A percentile compares a stretch with the other conserved stretches of the same genome.
Conservation (phyloP, 192 early-diverging fungal genomes). For the Backusella westeae region DNA sequence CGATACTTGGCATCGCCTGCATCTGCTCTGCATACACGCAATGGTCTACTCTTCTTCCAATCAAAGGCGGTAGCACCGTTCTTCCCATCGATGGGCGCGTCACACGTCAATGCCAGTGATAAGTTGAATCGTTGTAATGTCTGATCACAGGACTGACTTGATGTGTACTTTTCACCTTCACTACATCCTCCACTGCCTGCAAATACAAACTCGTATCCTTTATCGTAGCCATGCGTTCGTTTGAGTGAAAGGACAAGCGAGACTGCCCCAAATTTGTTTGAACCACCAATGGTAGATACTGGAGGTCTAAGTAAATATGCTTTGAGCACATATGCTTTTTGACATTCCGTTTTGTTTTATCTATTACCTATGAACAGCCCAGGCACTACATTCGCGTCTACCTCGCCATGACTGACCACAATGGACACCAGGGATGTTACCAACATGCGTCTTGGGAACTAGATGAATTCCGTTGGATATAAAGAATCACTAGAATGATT, state of each 20-base stretch:
- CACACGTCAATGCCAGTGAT: conserved; percentile 57
- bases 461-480: neutral
- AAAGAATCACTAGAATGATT: neutral
- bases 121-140: conserved; percentile 56
- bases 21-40: conserved; percentile 57
- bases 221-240: conserved; percentile 53
- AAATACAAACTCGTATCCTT: conserved; percentile 64
- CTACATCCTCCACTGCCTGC: conserved; percentile 65
- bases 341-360: neutral
- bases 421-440: conserved; percentile 57
- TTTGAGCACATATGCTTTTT: neutral
- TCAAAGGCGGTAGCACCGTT: conserved; percentile 44
- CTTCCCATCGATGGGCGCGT: conserved; percentile 40
- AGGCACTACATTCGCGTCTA: conserved; percentile 44
- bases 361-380: conserved; percentile 50
- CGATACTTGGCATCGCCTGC: conserved; percentile 50
- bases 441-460: conserved; percentile 45
- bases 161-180: conserved; percentile 51
- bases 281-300: conserved; percentile 62
- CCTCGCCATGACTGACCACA: conserved; percentile 56
- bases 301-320: conserved; percentile 43
- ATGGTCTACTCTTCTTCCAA: conserved; percentile 52
- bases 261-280: conserved; percentile 45
- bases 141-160: conserved; percentile 55
- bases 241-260: conserved; percentile 65